Evolutionary conservation across 2,329 filamentous ascomycete species (phyloP), one percentile per base, ranked within the genome.

Genomic region (Ceratocystiopsis minuta): DNA sequence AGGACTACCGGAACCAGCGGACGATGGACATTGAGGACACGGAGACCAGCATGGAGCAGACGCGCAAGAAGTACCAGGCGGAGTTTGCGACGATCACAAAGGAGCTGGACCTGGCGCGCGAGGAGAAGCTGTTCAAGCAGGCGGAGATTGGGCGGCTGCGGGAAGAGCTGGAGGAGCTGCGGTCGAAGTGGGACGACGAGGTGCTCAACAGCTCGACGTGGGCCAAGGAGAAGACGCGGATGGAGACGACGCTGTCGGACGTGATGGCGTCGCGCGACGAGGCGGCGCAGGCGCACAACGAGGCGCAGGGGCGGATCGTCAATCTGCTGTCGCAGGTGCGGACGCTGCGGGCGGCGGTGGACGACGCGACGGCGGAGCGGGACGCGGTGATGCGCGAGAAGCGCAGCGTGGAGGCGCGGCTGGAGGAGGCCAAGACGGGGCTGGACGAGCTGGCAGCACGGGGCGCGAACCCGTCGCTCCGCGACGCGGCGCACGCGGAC

Each of bases 11-110:
- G 46, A 93, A 79, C 55, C 87, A 95, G 60, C 77, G 88, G 38
- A 87, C 87, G 44, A 93, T 93, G 59, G 90, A 96, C 53, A 83
- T 96, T 43, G 90, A 96, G 59, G 88, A 98, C 60, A 95, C 90
- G 59, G 88, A 96, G 60, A 80, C 80, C 11, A 90, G 83, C 50
- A 82, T 95, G 74, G 90, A 98, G 61, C 88, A 96, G 60, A 95
- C 88, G 36, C 76, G 88, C 54, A 90, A 88, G 68, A 98, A 96
- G 67, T 98, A 96, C 57, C 90, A 96, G 57, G 73, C 79, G 36
- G 88, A 98, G 58, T 85, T 95, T 56, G 80, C 84, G 15, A 81
- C 81, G 4, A 66, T 96, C 39, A 90, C 82, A 41, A 86, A 87
- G 52, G 90, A 98, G 60, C 75, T 98, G 20, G 88, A 96, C 56